Percentiles rank a stretch among this genome's conserved stretches.
phyloP scores from a whole-genome alignment of 805 yeast genomes.

The Starmerella vaccinii region DNA sequence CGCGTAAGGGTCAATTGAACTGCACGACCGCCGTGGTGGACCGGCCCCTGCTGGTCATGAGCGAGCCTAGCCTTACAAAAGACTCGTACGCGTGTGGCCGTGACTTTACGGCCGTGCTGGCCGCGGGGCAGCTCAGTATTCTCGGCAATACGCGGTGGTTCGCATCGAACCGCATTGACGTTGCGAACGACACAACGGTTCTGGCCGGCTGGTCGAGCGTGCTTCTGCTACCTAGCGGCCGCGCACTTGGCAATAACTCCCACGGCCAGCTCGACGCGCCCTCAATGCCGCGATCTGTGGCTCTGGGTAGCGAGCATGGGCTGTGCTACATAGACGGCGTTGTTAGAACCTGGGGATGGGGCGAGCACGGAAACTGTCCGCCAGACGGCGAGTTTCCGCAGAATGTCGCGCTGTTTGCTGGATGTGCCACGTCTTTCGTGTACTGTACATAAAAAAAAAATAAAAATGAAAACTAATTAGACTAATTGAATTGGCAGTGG shows the following conservation, averaged over 20 bases:
- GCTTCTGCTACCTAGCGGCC: constrained; percentile 25
- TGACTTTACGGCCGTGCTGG: constrained; percentile 41
- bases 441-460: neutral
- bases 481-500: too few species aligned
- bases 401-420: constrained; percentile 21
- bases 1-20: constrained; percentile 49
- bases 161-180: neutral
- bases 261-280: constrained; percentile 51
- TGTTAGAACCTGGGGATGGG: constrained; percentile 93
- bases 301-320: constrained; percentile 85
- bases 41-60: neutral
- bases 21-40: neutral
- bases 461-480: neutral
- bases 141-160: constrained; percentile 29
- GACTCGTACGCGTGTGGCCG: constrained; percentile 39
- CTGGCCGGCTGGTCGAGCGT: constrained; percentile 21
- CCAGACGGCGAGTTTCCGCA: constrained; percentile 34
- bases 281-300: constrained; percentile 22
- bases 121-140: constrained; percentile 21
- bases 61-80: neutral
- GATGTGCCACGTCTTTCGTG: constrained; percentile 30
- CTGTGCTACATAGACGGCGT: constrained; percentile 32
- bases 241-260: constrained; percentile 62
- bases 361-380: constrained; percentile 89
- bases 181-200: neutral